Evolutionary conservation across 2,329 filamentous ascomycete genomes (phyloP).

Genomic region (Alternaria arborescens): DNA sequence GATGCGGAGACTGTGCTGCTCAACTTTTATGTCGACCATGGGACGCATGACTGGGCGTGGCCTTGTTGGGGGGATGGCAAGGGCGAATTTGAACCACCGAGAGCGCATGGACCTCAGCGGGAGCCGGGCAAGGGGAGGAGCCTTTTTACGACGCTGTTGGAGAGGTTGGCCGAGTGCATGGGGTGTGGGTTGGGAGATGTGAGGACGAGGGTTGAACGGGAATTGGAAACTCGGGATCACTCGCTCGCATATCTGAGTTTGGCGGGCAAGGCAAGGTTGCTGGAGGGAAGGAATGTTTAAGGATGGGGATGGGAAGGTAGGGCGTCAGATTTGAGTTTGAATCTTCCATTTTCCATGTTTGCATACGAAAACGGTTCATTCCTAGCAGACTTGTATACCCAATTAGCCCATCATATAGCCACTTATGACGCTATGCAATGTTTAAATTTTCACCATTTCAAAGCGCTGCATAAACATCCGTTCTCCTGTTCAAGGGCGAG

Average conservation of each 20-base stretch:
- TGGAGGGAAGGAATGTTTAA: conserved; percentile 35
- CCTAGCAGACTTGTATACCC: neutral
- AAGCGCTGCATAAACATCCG: conserved; percentile 52
- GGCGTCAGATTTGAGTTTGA: neutral
- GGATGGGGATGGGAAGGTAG: neutral
- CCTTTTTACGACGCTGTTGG: conserved; percentile 38
- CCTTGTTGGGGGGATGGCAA: conserved; percentile 24
- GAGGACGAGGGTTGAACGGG: conserved; percentile 25
- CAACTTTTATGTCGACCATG: conserved; percentile 41
- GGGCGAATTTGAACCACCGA: conserved; percentile 37
- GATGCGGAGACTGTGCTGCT: conserved; percentile 31
- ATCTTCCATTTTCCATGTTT: neutral
- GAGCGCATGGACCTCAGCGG: conserved; percentile 38
- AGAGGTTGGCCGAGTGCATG: conserved; percentile 33
- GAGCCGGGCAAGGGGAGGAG: conserved; percentile 19
- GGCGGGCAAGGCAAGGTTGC: conserved; percentile 35
- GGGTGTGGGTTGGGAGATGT: conserved; percentile 33
- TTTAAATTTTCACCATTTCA: neutral
- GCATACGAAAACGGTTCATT: neutral
- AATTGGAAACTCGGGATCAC: conserved; percentile 29
- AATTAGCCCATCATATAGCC: neutral
- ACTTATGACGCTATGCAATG: neutral
- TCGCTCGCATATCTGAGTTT: conserved; percentile 34
- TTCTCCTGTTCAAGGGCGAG: conserved; percentile 66
- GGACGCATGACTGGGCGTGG: conserved; percentile 38